A percentile compares a stretch with the other conserved stretches of the same genome.
These are phyloP conservation scores for Phytophthora pini DNA, from an alignment of 352 stramenopile genomes.

Conservation along the genomic window DNA sequence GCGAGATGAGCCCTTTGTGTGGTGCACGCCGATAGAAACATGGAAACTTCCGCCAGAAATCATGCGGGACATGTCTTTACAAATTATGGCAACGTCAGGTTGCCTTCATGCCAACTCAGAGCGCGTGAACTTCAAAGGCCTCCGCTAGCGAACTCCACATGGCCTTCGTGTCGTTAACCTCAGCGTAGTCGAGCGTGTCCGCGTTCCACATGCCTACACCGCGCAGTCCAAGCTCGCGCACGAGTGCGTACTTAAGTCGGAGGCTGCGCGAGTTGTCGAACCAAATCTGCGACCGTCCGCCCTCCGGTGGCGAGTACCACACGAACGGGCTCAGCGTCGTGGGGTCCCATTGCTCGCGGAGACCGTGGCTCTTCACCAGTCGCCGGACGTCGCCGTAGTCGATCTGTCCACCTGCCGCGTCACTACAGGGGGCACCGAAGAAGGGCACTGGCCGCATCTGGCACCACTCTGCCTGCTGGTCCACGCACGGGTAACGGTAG, in stretches of 20 bases:
- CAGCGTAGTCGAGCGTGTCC: constrained; percentile 72
- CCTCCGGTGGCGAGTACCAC: constrained; percentile 21
- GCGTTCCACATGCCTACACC: constrained; percentile 87
- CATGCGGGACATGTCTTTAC: constrained; percentile 29
- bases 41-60: constrained; percentile 37
- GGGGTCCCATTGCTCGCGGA: constrained; percentile 55
- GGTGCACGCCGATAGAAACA: constrained; percentile 24
- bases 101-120: background rate
- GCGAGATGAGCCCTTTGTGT: constrained; percentile 2
- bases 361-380: constrained; percentile 37
- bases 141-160: constrained; percentile 65
- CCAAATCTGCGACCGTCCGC: constrained; percentile 61
- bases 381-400: constrained; percentile 61
- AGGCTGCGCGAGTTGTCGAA: constrained; percentile 77
- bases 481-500: constrained; percentile 84
- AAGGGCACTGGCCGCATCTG: constrained; percentile 51
- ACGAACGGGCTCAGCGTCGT: constrained; percentile 67
- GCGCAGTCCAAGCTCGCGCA: constrained; percentile 50
- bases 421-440: constrained; percentile 79
- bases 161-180: constrained; percentile 42
- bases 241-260: constrained; percentile 60
- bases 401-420: constrained; percentile 69
- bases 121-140: constrained; percentile 24
- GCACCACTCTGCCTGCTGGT: constrained; percentile 15
- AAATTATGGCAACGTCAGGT: constrained; percentile 7